A percentile compares a stretch with the other conserved stretches of the same genome.
These are phyloP conservation scores for Eimeria zaria DNA, from an alignment of 169 alveolate species.

Conservation along the genomic window DNA sequence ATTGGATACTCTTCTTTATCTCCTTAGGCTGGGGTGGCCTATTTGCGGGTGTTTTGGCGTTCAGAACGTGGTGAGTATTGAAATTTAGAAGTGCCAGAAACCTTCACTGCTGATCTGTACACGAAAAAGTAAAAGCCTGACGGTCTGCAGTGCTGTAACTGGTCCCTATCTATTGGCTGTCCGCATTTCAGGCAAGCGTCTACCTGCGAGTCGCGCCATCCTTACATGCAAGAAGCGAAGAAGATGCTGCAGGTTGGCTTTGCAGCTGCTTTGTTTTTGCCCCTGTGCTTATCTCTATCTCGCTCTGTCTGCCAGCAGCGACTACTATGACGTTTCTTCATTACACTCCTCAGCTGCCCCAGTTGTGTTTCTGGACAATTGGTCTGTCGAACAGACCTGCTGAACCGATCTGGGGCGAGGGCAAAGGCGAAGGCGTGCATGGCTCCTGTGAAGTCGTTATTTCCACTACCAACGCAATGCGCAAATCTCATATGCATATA, in stretches of 20 bases:
- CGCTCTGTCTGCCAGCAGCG: not conserved
- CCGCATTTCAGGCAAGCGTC: conserved; percentile 42
- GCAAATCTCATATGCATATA: not conserved
- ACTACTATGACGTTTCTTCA: not conserved
- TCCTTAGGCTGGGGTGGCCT: conserved; percentile 67
- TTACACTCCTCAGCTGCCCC: not conserved
- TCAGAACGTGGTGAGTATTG: conserved; percentile 35
- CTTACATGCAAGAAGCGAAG: conserved; percentile 44
- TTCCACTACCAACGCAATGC: not conserved
- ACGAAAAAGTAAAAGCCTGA: not conserved
- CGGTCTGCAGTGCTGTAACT: not conserved
- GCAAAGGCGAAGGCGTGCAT: not conserved
- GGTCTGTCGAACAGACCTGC: not conserved
- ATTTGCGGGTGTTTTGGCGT: conserved; percentile 31
- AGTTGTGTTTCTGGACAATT: not conserved
- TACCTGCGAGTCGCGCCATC: conserved; percentile 52
- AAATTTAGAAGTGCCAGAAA: not conserved
- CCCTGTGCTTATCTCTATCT: not conserved
- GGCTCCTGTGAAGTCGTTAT: not conserved
- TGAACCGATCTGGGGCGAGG: not conserved
- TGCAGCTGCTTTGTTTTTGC: not conserved
- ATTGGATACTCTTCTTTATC: conserved; percentile 46
- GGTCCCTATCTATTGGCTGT: not conserved
- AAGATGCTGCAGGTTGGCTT: conserved; percentile 24
- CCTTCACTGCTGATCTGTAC: not conserved